Percentiles rank a stretch among this genome's conserved stretches.
Conservation (phyloP, 208 protist genomes). For the Crithidia fasciculata region DNA sequence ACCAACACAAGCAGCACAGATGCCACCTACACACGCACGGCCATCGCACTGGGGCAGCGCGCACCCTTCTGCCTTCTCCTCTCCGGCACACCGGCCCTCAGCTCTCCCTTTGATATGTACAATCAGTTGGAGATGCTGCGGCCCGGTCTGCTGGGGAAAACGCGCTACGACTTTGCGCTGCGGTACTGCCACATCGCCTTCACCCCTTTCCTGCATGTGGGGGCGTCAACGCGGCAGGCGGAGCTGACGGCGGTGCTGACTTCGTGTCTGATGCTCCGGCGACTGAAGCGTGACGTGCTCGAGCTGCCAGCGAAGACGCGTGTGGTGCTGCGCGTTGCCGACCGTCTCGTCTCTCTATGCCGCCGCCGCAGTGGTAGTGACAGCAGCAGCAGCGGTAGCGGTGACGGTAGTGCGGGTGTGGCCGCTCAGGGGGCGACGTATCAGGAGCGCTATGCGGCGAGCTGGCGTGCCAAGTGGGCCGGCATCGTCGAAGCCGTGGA, state of each 20-base stretch:
- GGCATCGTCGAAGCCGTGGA: slow-evolving; percentile 72
- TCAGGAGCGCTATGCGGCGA: slow-evolving; percentile 62
- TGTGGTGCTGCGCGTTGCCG: slow-evolving; percentile 62
- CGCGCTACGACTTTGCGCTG: slow-evolving; percentile 73
- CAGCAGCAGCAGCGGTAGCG: too few species aligned
- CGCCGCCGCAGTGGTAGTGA: too few species aligned
- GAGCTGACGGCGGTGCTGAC: slow-evolving; percentile 62
- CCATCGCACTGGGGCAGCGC: slow-evolving; percentile 44
- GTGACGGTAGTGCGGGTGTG: too few species aligned
- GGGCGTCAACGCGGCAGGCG: slow-evolving; percentile 40
- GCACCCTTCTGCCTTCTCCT: slow-evolving; percentile 71
- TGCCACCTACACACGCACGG: slow-evolving; percentile 66
- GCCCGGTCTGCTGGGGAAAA: slow-evolving; percentile 57
- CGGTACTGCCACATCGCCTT: slow-evolving; percentile 66
- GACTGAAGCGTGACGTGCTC: slow-evolving; percentile 74
- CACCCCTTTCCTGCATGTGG: slow-evolving; percentile 59
- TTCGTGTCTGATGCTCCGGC: slow-evolving; percentile 62
- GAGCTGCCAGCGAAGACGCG: slow-evolving; percentile 78
- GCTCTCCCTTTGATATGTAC: slow-evolving; percentile 79
- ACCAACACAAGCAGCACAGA: slow-evolving; percentile 66
- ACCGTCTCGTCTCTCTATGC: neutral
- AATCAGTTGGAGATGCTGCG: slow-evolving; percentile 74
- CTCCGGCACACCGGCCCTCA: slow-evolving; percentile 68
- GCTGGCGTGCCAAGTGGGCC: slow-evolving; percentile 58
- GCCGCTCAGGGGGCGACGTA: slow-evolving; percentile 26